Base-by-base conservation (phyloP, 352 stramenopile species). In the Globisporangium paddicum region DNA sequence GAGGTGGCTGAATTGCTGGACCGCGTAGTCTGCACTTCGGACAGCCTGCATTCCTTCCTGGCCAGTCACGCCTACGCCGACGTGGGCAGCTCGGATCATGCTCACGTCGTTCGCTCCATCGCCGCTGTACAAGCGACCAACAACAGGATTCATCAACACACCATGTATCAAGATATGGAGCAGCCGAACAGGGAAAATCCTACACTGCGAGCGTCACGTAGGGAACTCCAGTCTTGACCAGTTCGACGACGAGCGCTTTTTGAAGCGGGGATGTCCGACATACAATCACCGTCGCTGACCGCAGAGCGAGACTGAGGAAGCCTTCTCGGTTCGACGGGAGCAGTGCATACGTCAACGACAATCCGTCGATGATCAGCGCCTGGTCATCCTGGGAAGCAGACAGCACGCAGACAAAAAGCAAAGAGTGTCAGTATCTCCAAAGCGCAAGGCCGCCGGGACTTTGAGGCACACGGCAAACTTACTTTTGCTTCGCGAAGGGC, bases 41-140 rank as follows among this genome's bases (percentile, higher is more conserved):
- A 95, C 77, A 1, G 86, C 86, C 62, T 95, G 86, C 77, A 91
- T 89, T 3, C 98, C 98, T 77, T 99, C 98, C 66, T 99, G 88
- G 0, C 98, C 97, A 57, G 87, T 97, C 41, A 99, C 98, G 10
- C 97, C 97, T 19, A 99, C 89, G 14, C 97, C 97, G 51, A 99
- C 93, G 58, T 99, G 96, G n/a, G 97, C 97, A 57, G 96, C 95
- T 58, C 98, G 96, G 64, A 99, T 99, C 97, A 99, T 99, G 37
- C 95, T 97, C 28, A 99, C 96, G 68, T 99, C 97, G 63, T 99
- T 99, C 10, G 97, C 97, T 26, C 97, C 97, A 73, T 99, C 97
- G n/a, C 97, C 97, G 49, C 97, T 97, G 30, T 40, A 60, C 50
- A 6, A 28, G 34, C 32, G 13, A 49, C 42, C 26, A 30, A 53